Base-by-base conservation (phyloP, 352 stramenopile genomes). In the Pythium brachiatum region DNA sequence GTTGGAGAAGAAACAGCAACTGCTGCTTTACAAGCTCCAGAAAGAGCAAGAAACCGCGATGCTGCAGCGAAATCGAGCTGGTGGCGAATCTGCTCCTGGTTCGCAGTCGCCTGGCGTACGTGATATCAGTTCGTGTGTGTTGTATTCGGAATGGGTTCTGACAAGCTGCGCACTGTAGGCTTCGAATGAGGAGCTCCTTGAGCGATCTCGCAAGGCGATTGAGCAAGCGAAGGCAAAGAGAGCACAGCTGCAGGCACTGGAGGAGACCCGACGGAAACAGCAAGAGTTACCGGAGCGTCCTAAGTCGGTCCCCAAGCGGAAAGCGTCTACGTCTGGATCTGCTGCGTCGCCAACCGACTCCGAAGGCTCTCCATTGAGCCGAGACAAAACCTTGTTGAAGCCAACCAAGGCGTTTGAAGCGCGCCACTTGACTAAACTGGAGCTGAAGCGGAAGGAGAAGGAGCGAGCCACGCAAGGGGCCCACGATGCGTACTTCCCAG, bases 1-100 rank as follows among this genome's bases (percentile, higher is more conserved):
- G 23, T 52, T 92, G 6, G 78, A 89, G 39, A 79, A 77, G n/a
- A 94, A 94, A 39, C 82, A 94, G 59, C 84, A 92, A 50, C 43
- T 94, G 18, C 34, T 86, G 31, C 29, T 92, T 21, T 91, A 92
- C 62, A 90, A 87, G 41, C 61, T 91, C 13, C 70, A 83, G n/a
- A 90, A 90, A 60, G 81, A 94, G 26, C 71, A 94, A 73, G 81
- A 90, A 39, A 60, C 69, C 7, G 59, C 57, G n/a, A 41, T 70
- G 21, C 48, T 76, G 7, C 26, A 73, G 3, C 27, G 32, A 21
- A 47, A 62, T 44, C 13, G 65, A 13, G 16, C 32, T 38, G 18
- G 18, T 4, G n/a, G n/a, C 16, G n/a, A 18, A 7, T 47, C 23
- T 34, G 20, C 38, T 3, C 2, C 27, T 18, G n/a, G 18, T 2